These are phyloP conservation scores for Trametes hirsuta DNA, from an alignment of 1,284 basidiomycete species.

Conservation along the genomic window DNA sequence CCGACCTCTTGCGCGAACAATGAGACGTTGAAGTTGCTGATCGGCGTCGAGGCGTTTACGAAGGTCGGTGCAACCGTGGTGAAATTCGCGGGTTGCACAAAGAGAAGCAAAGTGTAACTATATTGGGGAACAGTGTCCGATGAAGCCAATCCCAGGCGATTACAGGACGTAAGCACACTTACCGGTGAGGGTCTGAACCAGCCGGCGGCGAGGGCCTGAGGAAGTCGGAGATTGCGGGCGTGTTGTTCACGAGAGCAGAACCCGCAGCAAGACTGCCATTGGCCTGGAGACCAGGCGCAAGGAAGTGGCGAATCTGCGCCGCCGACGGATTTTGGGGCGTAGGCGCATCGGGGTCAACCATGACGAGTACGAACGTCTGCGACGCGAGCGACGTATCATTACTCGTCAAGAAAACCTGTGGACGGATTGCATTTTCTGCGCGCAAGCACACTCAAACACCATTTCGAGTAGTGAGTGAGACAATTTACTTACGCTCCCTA, in stretches of 20 bases:
- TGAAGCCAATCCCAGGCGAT: neutral
- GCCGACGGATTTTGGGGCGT: slow-evolving; percentile 45
- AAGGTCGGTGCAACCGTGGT: slow-evolving; percentile 19
- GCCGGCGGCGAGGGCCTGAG: slow-evolving; percentile 44
- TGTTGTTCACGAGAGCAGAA: slow-evolving; percentile 39
- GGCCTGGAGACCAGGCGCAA: slow-evolving; percentile 46
- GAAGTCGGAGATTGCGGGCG: slow-evolving; percentile 45
- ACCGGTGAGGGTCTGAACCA: slow-evolving; percentile 55
- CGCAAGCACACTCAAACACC: neutral
- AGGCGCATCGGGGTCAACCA: slow-evolving; percentile 55
- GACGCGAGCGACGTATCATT: slow-evolving; percentile 31
- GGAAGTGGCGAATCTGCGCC: slow-evolving; percentile 49
- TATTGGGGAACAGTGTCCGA: neutral
- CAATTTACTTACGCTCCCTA: slow-evolving; percentile 40
- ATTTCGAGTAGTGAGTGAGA: neutral
- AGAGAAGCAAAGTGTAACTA: slow-evolving; percentile 35
- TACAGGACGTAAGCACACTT: neutral
- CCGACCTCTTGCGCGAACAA: slow-evolving; percentile 32
- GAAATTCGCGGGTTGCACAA: slow-evolving; percentile 34
- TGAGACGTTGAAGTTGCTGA: slow-evolving; percentile 36
- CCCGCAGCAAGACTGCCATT: slow-evolving; percentile 25
- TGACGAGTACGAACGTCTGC: slow-evolving; percentile 45
- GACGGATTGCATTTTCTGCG: slow-evolving; percentile 44
- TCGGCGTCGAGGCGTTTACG: slow-evolving; percentile 29
- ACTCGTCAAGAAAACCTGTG: slow-evolving; percentile 40